Evolutionary conservation across 2,329 filamentous ascomycete species (phyloP).

Genomic region (Colletotrichum lentis): DNA sequence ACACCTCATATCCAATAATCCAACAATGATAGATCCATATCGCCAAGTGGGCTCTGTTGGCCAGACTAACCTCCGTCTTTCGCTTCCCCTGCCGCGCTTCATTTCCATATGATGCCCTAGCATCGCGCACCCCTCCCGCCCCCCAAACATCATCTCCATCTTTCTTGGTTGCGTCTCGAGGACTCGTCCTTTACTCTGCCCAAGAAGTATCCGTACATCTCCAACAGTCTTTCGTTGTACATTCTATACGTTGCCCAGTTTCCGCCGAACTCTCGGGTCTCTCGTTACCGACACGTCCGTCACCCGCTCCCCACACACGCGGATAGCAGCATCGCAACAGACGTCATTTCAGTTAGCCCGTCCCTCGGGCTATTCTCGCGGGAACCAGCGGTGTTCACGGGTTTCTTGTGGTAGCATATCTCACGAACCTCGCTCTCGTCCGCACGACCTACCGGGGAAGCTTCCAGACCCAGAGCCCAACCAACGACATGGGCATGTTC

Average conservation of each 20-base stretch:
- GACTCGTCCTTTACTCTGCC: constrained; percentile 19
- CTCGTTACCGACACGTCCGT: constrained; percentile 3
- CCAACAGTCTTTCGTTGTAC: constrained; percentile 11
- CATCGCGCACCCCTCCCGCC: constrained; percentile 15
- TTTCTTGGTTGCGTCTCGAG: constrained; percentile 15
- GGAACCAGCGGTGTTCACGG: constrained; percentile 4
- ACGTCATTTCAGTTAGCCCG: constrained; percentile 10
- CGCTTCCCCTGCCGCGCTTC: constrained; percentile 33
- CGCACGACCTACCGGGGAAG: constrained; percentile 2
- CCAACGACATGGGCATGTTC: constrained; percentile 57
- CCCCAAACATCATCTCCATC: constrained; percentile 32
- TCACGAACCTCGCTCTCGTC: neutral
- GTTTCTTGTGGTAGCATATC: constrained; percentile 20
- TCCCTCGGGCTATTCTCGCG: constrained; percentile 2
- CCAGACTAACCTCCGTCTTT: constrained; percentile 30
- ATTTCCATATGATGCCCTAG: constrained; percentile 37
- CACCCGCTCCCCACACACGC: neutral
- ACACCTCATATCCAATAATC: constrained; percentile 34
- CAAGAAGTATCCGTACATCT: constrained; percentile 12
- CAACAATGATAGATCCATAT: constrained; percentile 37
- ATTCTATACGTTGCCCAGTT: constrained; percentile 16
- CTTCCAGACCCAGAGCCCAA: constrained; percentile 29
- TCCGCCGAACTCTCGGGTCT: constrained; percentile 9
- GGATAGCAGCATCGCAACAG: constrained; percentile 4
- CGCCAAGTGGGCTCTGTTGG: constrained; percentile 31